A percentile compares a stretch with the other conserved stretches of the same genome.
Conservation (phyloP, 2,329 filamentous ascomycete genomes). For the Venturia aucupariae region DNA sequence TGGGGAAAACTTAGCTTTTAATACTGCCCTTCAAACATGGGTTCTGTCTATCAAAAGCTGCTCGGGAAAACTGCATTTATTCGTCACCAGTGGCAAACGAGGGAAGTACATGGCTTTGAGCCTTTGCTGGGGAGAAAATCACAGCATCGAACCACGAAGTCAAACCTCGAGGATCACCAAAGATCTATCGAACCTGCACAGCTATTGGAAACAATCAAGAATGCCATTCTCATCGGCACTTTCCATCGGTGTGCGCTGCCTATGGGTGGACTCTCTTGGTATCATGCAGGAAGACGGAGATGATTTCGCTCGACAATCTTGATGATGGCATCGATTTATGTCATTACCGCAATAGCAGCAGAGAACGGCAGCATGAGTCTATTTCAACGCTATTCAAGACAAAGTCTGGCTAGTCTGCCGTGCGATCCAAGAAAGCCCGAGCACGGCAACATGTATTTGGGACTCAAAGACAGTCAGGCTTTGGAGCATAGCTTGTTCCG, state of each 20-base stretch:
- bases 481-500: not conserved
- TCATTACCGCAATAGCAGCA: not conserved
- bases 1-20: not conserved
- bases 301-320: not conserved
- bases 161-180: not conserved
- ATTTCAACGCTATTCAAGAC: not conserved
- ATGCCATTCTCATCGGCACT: not conserved
- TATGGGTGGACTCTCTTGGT: not conserved
- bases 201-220: not conserved
- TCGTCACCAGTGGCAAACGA: not conserved
- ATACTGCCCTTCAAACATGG: not conserved
- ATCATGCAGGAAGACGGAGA: not conserved
- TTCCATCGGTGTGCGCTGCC: too few relatives aligned
- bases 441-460: not conserved
- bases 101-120: not conserved
- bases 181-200: not conserved
- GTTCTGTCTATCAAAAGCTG: not conserved
- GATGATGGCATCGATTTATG: not conserved
- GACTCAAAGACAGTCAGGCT: not conserved
- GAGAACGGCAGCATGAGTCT: not conserved
- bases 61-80: not conserved
- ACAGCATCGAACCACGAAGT: not conserved
- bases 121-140: not conserved
- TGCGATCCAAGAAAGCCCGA: not conserved
- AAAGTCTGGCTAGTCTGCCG: not conserved